Evolutionary conservation across 2,329 filamentous ascomycete genomes (phyloP), one percentile per base, ranked within the genome.

Genomic region (Fusarium sp.): DNA sequence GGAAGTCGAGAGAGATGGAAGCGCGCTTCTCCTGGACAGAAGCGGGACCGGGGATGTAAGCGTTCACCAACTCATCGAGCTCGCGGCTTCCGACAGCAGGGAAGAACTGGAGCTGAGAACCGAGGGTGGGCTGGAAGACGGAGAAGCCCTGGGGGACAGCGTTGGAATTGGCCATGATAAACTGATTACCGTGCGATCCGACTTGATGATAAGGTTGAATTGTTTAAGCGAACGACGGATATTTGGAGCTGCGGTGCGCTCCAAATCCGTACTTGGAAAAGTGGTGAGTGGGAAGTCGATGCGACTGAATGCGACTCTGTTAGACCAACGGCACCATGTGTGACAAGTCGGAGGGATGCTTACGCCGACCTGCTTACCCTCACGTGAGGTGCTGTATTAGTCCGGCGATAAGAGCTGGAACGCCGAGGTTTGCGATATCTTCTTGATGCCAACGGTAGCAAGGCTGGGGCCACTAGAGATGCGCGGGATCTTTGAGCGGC

Each of bases 61-160:
- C 84, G 79, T 90, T 83, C 76, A 92, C 86, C 79, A 92, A 81
- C 62, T 87, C 83, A 76, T 91, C 89, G 62, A 92, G 85, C 80
- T 93, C 87, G 82, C 88, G 76, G 69, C 87, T 85, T 79, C 91
- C 84, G 81, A 94, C 84, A 77, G 92, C 83, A 84, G 94, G 87
- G 80, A 91, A 82, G 87, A 94, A 91, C 82, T 94, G 84, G 65
- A 92, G 84, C 69, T 87, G 82, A 56, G 87, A 85, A 60, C 90
- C 90, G 63, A 90, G 83, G 57, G 84, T 80, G 49, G 88, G 85
- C 83, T 92, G 90, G 78, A 86, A 89, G 79, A 92, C 85, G 68
- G 89, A 90, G 80, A 91, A 91, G 65, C 88, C 88, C 81, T 86
- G 79, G 57, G 81, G 81, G 35, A 83, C 75, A 63, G 69, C 67